Base-by-base conservation (phyloP, 2,329 filamentous ascomycete species). In the Sclerotinia nivalis region DNA sequence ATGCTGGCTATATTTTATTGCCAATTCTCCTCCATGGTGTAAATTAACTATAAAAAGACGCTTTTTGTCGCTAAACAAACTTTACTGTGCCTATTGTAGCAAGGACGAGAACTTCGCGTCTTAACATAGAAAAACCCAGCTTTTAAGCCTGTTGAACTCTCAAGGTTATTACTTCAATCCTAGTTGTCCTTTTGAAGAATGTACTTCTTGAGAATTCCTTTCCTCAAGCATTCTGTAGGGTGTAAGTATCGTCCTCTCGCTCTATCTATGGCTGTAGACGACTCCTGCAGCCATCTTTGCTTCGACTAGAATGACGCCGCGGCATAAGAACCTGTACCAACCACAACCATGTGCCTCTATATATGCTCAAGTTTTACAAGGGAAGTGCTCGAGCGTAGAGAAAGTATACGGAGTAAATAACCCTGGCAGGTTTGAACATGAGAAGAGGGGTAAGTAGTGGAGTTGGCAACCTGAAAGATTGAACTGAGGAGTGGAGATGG, bases 381-480 rank as follows among this genome's bases (percentile, higher is more conserved):
- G 31, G 31, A 31, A 31, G 31, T 31, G 34, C 4, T 34, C 34
- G 34, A 34, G 34, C 34, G 4, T 34, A 34, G 34, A 34, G 37
- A 47, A 47, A 6, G 15, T 20, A 47, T 22, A 18, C 45, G 45
- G 13, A 20, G 1, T 22, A 56, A 6, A 10, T 34, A 37, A 37
- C 4, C 31, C 7, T 2, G 7, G 22, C 0, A 8, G 31, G 0
- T 1, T 56, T 37, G 54, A 37, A 56, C 1, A 37, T n/a, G 7
- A 7, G 34, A 10, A 13, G 31, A 37, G 20, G 10, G 20, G 2
- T 13, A 37, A 15, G 1, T 13, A 56, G 54, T 37, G 34, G 2
- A 25, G 13, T 18, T 3, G 5, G n/a, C 22, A 15, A 13, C 12
- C 1, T 7, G 8, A 25, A 25, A 9, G 0, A 3, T 2, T 2